These are phyloP conservation scores for Abrus pulchellus DNA, from an alignment of 306 rosid genomes.

Conservation along the genomic window DNA sequence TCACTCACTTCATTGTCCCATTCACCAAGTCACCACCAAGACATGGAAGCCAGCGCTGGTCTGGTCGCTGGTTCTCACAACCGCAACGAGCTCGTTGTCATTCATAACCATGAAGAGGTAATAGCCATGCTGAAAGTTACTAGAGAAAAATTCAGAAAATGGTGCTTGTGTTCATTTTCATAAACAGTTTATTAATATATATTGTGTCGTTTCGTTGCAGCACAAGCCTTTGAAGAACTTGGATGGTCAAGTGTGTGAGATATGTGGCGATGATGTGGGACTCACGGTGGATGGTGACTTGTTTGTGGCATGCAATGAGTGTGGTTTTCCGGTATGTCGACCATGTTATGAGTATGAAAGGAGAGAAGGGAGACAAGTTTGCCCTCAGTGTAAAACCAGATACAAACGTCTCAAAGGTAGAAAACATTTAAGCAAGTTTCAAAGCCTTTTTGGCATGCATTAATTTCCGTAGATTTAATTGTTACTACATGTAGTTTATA, in stretches of 20 bases:
- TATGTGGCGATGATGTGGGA: conserved; percentile 94
- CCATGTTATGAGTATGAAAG: conserved; percentile 98
- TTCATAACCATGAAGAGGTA: conserved; percentile 60
- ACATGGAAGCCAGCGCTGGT: conserved; percentile 59
- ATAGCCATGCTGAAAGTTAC: conserved; percentile 13
- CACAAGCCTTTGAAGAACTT: conserved; percentile 91
- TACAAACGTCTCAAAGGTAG: conserved; percentile 93
- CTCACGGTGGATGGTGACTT: conserved; percentile 89
- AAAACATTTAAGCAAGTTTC: neutral
- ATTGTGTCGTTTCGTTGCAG: conserved; percentile 59
- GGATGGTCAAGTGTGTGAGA: conserved; percentile 98
- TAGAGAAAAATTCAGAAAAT: neutral
- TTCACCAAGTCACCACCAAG: conserved; percentile 47
- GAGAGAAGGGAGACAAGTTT: conserved; percentile 87
- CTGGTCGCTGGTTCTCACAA: conserved; percentile 55
- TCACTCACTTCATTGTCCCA: conserved; percentile 51
- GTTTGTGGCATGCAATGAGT: conserved; percentile 97
- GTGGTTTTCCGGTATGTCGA: conserved; percentile 94
- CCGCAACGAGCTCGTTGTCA: conserved; percentile 54
- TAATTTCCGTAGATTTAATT: neutral
- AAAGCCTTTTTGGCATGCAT: neutral
- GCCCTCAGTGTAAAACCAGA: conserved; percentile 96
- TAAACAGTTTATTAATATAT: neutral
- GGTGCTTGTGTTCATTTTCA: neutral
- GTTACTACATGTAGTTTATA: neutral